A percentile compares a stretch with the other conserved stretches of the same genome.
phyloP scores from a whole-genome alignment of 108 stramenopile species.

The Skeletonema tropicum region DNA sequence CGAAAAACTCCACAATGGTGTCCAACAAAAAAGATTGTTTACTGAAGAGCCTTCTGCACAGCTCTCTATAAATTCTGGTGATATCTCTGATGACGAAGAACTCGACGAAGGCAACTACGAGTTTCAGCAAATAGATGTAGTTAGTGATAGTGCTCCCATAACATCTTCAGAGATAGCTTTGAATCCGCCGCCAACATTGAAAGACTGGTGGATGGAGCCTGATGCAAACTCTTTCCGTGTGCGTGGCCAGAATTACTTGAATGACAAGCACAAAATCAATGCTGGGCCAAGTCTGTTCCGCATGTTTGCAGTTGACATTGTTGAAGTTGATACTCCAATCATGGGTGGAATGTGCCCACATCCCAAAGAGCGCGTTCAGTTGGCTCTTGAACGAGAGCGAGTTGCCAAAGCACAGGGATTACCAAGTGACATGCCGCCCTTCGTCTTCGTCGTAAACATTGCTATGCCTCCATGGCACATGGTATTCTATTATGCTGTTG shows the following conservation, averaged over 20 bases:
- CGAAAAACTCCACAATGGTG: not conserved
- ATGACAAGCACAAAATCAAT: constrained; percentile 75
- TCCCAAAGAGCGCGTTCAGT: constrained; percentile 84
- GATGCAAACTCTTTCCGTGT: constrained; percentile 89
- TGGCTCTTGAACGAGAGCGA: constrained; percentile 64
- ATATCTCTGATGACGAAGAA: not conserved
- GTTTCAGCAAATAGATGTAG: not conserved
- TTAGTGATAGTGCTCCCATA: not conserved
- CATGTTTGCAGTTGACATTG: constrained; percentile 85
- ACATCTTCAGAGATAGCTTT: not conserved
- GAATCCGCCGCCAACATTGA: not conserved
- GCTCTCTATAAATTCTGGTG: not conserved
- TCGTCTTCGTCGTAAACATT: constrained; percentile 82
- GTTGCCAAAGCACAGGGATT: constrained; percentile 45
- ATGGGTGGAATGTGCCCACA: constrained; percentile 79
- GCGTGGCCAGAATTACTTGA: constrained; percentile 82
- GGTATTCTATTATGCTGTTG: constrained; percentile 87
- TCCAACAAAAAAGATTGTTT: not conserved
- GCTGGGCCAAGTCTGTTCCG: constrained; percentile 83
- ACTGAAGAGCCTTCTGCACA: not conserved
- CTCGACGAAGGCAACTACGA: not conserved
- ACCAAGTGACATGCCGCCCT: constrained; percentile 71
- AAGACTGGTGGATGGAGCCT: constrained; percentile 83
- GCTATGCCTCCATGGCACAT: constrained; percentile 72
- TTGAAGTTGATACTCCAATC: constrained; percentile 70